phyloP scores from a whole-genome alignment of 2,329 filamentous ascomycete species.

The Sporothrix phasma region DNA sequence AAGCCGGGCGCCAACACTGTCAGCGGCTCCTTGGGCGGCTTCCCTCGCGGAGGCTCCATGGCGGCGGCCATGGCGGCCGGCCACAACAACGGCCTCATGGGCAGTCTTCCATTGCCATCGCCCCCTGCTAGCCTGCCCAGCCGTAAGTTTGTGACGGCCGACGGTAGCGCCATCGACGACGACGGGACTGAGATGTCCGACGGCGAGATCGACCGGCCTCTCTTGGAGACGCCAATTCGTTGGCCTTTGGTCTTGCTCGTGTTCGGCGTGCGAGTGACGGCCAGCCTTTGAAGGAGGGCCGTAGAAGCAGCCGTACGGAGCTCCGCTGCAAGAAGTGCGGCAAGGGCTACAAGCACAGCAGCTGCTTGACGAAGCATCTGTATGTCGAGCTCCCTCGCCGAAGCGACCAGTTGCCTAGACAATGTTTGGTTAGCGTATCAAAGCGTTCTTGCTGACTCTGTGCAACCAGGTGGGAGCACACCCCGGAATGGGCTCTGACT shows the following conservation, averaged over 20 bases:
- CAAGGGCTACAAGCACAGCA: slow-evolving; percentile 99
- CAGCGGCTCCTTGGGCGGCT: slow-evolving; percentile 9
- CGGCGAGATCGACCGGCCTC: slow-evolving; percentile 27
- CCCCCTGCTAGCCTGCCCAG: slow-evolving; percentile 60
- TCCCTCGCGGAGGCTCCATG: slow-evolving; percentile 12
- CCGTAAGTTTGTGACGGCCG: slow-evolving; percentile 38
- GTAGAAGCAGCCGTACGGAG: slow-evolving; percentile 71
- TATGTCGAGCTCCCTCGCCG: slow-evolving; percentile 56
- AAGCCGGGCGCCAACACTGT: slow-evolving; percentile 47
- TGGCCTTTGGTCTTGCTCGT: slow-evolving; percentile 39
- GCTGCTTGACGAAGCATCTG: slow-evolving; percentile 99
- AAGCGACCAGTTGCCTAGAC: slow-evolving; percentile 29
- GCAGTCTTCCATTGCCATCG: slow-evolving; percentile 51
- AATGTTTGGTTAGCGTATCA: background rate
- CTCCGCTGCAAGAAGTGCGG: slow-evolving; percentile 96
- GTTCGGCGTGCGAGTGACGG: slow-evolving; percentile 70
- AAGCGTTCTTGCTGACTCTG: slow-evolving; percentile 29
- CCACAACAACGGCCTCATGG: slow-evolving; percentile 27
- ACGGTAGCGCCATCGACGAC: slow-evolving; percentile 58
- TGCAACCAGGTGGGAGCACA: slow-evolving; percentile 92
- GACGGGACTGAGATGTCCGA: slow-evolving; percentile 53
- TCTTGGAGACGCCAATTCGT: background rate
- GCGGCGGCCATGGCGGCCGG: slow-evolving; percentile 15
- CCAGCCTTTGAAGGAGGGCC: slow-evolving; percentile 69
- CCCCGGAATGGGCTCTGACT: slow-evolving; percentile 92